Conservation (phyloP, 2,329 filamentous ascomycete species). For the Calonectria montana region DNA sequence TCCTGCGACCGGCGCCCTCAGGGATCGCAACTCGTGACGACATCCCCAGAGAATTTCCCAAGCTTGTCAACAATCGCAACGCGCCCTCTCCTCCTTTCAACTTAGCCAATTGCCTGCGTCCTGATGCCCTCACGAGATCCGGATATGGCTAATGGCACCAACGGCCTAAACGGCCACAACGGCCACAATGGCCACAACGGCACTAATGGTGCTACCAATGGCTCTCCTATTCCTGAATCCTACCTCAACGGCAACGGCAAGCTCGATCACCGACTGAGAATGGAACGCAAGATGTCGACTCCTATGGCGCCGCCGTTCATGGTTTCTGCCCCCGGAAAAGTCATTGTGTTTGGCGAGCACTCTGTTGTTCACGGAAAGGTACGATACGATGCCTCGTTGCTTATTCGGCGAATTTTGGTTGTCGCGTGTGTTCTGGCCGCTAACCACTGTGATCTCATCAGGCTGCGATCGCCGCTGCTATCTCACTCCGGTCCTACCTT, state of each 20-base stretch:
- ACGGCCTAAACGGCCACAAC: conserved; percentile 33
- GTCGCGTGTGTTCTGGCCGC: conserved; percentile 17
- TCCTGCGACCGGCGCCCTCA: conserved; percentile 10
- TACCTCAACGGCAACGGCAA: conserved; percentile 51
- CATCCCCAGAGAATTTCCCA: conserved; percentile 9
- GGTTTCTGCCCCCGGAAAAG: conserved; percentile 97
- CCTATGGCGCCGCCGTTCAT: conserved; percentile 91
- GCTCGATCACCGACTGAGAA: conserved; percentile 50
- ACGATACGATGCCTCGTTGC: conserved; percentile 30
- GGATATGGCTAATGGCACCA: conserved; percentile 39
- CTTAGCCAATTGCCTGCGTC: conserved; percentile 14
- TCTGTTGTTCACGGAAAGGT: conserved; percentile 98
- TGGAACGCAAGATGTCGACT: conserved; percentile 68
- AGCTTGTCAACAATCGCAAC: conserved; percentile 12
- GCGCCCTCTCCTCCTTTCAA: conserved; percentile 24
- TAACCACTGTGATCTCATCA: conserved; percentile 48
- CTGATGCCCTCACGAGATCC: conserved; percentile 36
- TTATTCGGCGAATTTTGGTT: not conserved
- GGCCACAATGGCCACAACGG: conserved; percentile 23
- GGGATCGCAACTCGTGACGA: conserved; percentile 23
- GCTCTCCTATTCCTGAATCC: conserved; percentile 39
- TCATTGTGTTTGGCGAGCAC: conserved; percentile 98
- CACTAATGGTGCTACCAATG: conserved; percentile 24
- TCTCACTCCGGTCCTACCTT: conserved; percentile 95
- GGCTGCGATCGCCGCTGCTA: conserved; percentile 93